These are phyloP conservation scores for Canariomyces notabilis DNA, from an alignment of 2,329 filamentous ascomycete species.

Conservation along the genomic window DNA sequence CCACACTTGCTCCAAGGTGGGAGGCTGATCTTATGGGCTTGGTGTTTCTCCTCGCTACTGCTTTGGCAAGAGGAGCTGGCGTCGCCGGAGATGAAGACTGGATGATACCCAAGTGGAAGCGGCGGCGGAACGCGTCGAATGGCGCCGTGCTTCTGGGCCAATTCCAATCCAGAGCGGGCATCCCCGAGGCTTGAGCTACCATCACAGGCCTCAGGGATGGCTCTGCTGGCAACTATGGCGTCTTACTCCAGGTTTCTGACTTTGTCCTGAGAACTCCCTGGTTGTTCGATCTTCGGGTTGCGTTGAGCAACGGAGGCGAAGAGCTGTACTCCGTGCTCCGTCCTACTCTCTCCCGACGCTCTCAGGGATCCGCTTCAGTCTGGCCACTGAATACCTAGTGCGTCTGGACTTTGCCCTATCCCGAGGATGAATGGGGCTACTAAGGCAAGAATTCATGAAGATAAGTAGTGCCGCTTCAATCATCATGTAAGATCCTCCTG, in stretches of 20 bases:
- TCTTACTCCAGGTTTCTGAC: too few species aligned
- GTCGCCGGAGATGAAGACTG: neutral
- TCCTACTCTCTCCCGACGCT: too few species aligned
- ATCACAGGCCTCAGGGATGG: too few species aligned
- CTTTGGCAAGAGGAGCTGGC: neutral
- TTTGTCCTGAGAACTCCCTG: too few species aligned
- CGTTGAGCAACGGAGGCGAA: too few species aligned
- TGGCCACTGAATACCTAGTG: too few species aligned
- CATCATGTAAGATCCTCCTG: too few species aligned
- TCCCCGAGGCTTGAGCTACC: neutral
- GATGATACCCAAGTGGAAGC: neutral
- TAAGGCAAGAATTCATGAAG: neutral
- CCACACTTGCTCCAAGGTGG: neutral
- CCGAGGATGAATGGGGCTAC: neutral
- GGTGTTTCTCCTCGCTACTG: neutral
- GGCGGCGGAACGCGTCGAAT: neutral
- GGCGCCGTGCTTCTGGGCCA: neutral
- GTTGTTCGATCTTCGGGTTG: too few species aligned
- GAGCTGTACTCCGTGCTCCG: too few species aligned
- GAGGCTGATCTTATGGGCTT: neutral
- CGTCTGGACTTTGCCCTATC: too few species aligned
- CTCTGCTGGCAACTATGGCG: too few species aligned
- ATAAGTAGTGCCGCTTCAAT: neutral
- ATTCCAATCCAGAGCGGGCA: neutral
- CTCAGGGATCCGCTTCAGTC: too few species aligned